Conservation (phyloP, 176 grass and related monocot species). For the Lolium rigidum region DNA sequence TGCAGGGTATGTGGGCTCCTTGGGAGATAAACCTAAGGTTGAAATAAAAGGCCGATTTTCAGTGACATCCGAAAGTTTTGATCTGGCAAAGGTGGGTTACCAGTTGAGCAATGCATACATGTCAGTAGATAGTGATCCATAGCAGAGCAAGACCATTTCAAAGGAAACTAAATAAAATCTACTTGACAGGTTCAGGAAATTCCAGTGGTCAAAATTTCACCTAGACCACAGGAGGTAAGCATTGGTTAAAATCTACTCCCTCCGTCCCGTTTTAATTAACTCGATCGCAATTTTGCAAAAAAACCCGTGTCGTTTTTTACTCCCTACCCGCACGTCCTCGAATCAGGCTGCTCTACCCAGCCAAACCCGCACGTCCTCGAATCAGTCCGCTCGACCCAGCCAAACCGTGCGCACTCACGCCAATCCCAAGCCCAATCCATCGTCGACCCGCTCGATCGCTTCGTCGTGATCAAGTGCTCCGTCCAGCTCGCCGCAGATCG, state of each 20-base stretch:
- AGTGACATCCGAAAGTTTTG: constrained; percentile 97
- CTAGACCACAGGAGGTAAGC: constrained; percentile 72
- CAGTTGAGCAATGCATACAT: not conserved
- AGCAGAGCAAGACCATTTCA: constrained; percentile 25
- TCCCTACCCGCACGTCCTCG: too few species aligned
- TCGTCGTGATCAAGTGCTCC: too few species aligned
- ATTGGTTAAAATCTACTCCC: constrained; percentile 31
- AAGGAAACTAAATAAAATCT: constrained; percentile 36
- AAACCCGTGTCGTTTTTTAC: too few species aligned
- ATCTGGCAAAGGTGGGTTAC: constrained; percentile 89
- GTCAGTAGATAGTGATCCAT: constrained; percentile 1
- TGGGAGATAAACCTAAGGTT: constrained; percentile 84
- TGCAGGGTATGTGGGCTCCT: constrained; percentile 86
- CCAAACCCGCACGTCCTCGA: too few species aligned
- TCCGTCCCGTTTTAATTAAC: too few species aligned
- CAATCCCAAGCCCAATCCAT: too few species aligned
- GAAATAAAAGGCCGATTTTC: constrained; percentile 96
- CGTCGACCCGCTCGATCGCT: too few species aligned
- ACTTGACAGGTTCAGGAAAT: constrained; percentile 71
- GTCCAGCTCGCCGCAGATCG: too few species aligned
- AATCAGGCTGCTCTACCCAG: too few species aligned
- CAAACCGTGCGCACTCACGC: too few species aligned
- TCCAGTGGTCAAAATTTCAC: constrained; percentile 43
- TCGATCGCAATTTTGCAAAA: too few species aligned
- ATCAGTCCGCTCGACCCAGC: too few species aligned